These are phyloP conservation scores for Sclerotinia sclerotiorum DNA, from an alignment of 2,329 filamentous ascomycete species.

Conservation along the genomic window DNA sequence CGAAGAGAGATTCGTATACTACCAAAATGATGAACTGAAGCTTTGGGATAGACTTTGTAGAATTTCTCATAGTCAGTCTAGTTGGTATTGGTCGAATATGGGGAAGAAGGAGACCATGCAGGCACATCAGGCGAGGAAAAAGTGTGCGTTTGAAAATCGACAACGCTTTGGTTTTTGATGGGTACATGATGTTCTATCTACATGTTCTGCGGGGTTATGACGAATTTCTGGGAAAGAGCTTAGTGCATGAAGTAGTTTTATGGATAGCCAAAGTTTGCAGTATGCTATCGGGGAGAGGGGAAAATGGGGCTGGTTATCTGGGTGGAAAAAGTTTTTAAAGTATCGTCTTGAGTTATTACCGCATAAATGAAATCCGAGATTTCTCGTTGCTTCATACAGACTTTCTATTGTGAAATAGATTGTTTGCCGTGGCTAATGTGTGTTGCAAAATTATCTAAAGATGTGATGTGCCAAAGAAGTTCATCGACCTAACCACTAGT, in stretches of 20 bases:
- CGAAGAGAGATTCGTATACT: slow-evolving; percentile 23
- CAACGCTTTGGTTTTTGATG: neutral
- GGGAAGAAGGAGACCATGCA: slow-evolving; percentile 17
- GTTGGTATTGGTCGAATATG: slow-evolving; percentile 28
- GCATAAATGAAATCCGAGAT: no score
- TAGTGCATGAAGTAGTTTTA: neutral
- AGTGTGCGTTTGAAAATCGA: neutral
- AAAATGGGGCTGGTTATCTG: no score
- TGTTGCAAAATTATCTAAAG: no score
- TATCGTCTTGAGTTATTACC: no score
- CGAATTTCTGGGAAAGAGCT: neutral
- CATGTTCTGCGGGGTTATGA: neutral
- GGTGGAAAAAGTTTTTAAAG: no score
- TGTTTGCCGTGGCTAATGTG: no score
- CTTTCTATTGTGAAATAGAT: no score
- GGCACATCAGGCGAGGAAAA: neutral
- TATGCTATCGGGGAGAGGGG: no score
- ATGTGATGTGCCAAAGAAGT: no score
- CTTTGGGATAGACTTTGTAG: slow-evolving; percentile 20
- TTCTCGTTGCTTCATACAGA: no score
- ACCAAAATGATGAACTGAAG: slow-evolving; percentile 1
- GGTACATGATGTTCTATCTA: neutral
- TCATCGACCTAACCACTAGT: no score
- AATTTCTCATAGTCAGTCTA: slow-evolving; percentile 24
- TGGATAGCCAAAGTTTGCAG: neutral